Evolutionary conservation across 169 alveolate genomes (phyloP).

Genomic region (Eimeria maxima): DNA sequence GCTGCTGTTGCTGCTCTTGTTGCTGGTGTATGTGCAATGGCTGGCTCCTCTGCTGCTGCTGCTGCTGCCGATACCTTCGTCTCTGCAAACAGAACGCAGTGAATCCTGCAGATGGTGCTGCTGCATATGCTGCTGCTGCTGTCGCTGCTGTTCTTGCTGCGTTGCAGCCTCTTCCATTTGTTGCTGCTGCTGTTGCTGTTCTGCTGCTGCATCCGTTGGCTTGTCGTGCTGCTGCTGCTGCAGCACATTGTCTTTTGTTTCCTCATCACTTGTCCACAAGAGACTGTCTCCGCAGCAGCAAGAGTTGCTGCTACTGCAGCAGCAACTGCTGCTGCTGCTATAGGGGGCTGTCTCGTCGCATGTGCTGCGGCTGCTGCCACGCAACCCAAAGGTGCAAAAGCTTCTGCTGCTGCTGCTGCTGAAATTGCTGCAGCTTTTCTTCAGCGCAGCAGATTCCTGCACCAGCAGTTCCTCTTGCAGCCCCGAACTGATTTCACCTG

Average conservation of each 20-base stretch:
- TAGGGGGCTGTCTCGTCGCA: conserved; percentile 23
- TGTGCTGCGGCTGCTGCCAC: background rate
- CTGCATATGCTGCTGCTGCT: background rate
- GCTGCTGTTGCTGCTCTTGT: conserved; percentile 25
- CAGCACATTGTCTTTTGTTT: background rate
- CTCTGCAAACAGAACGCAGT: background rate
- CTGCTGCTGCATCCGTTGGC: background rate
- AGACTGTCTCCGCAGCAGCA: background rate
- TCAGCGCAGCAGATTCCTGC: background rate
- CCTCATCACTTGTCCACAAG: conserved; percentile 15
- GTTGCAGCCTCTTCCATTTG: background rate
- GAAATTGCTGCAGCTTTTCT: background rate
- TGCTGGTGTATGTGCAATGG: too few species aligned
- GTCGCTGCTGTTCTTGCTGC: background rate
- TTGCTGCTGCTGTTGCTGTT: background rate
- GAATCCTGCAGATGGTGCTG: background rate
- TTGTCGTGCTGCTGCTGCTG: background rate
- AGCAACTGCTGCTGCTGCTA: conserved; percentile 52
- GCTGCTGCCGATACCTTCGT: conserved; percentile 5
- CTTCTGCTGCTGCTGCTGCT: background rate
- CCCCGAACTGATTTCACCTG: background rate
- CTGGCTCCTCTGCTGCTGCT: background rate
- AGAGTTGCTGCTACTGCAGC: too few species aligned
- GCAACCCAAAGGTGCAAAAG: background rate
- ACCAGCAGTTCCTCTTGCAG: background rate